Evolutionary conservation across 2,329 filamentous ascomycete genomes (phyloP), one percentile per base, ranked within the genome.

Genomic region (Lomentospora prolificans): DNA sequence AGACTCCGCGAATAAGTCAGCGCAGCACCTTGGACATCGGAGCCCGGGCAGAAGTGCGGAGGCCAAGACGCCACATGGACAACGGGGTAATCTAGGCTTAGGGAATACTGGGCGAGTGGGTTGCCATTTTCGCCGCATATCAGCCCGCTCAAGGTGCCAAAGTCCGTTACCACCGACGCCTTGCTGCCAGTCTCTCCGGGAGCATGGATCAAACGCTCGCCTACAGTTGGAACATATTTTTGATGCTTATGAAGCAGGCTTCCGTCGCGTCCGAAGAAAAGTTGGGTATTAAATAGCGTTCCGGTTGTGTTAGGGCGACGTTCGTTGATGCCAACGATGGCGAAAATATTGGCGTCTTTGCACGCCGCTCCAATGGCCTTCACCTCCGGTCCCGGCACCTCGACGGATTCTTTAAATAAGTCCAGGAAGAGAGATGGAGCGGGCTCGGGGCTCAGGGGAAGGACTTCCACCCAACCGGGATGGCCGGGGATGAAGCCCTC

Each of bases 71-170:
- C 57, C 12, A 60, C 57, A 24, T 60, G 59, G 6, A 60, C 57
- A 28, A 59, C 58, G 22, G 58, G 58, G 22, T 59, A 59, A 24
- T 60, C 56, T 8, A 59, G 55, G 50, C 55, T 53, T 4, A 59
- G 30, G 2, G 58, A 48, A 46, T 59, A 60, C 9, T 54, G 53
- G 6, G 58, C 59, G 6, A 60, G 50, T 10, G 58, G 50, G 46
- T 60, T 60, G 7, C 56, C 58, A 24, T 60, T 60, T 53, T 60
- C 59, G n/a, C 59, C 59, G 39, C 59, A 60, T 48, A 60, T 60
- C 7, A 60, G 59, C 12, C 58, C 53, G 41, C 59, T 59, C 44
- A 60, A 41, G 5, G 50, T 36, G 10, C 59, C 59, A 24, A 59
- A 58, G 24, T 52, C 51, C 28, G 59, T 58, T 39, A 17, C 24